These are phyloP conservation scores for Naganishia sp. DNA, from an alignment of 1,284 basidiomycete genomes.

Conservation along the genomic window DNA sequence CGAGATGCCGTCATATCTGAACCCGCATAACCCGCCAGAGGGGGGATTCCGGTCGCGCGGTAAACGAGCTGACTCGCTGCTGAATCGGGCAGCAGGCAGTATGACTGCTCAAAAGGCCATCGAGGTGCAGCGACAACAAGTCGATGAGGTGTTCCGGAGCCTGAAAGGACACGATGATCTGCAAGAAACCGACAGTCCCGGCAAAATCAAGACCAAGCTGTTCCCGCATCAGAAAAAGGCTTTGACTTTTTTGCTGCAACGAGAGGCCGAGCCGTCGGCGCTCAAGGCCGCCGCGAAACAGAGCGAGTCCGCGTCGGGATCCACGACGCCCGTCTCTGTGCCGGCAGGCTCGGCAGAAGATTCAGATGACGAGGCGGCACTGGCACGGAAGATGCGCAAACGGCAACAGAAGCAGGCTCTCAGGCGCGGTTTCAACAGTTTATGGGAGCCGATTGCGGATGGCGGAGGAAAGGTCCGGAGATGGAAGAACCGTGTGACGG, in stretches of 20 bases:
- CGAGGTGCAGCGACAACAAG: slow-evolving; percentile 88
- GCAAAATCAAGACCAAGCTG: slow-evolving; percentile 82
- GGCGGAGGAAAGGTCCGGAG: slow-evolving; percentile 61
- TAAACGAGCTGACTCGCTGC: slow-evolving; percentile 17
- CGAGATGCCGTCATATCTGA: slow-evolving; percentile 69
- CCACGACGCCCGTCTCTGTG: background rate
- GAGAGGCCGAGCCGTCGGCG: slow-evolving; percentile 62
- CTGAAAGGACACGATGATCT: slow-evolving; percentile 84
- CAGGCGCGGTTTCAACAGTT: slow-evolving; percentile 38
- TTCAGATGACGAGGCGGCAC: slow-evolving; percentile 34
- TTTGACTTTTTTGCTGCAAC: slow-evolving; percentile 90
- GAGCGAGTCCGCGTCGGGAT: background rate
- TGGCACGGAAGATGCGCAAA: slow-evolving; percentile 1
- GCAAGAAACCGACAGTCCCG: slow-evolving; percentile 72
- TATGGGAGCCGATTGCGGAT: slow-evolving; percentile 45
- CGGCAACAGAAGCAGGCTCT: slow-evolving; percentile 34
- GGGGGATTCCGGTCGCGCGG: slow-evolving; percentile 61
- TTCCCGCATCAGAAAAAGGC: slow-evolving; percentile 99
- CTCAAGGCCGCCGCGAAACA: slow-evolving; percentile 46
- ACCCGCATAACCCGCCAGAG: slow-evolving; percentile 81
- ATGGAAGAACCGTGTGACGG: slow-evolving; percentile 86
- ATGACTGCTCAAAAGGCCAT: slow-evolving; percentile 63
- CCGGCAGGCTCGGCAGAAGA: slow-evolving; percentile 36
- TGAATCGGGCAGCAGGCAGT: slow-evolving; percentile 15
- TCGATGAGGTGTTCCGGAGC: slow-evolving; percentile 89